phyloP scores from a whole-genome alignment of 1,284 basidiomycete species.

The Pseudozyma hubeiensis region DNA sequence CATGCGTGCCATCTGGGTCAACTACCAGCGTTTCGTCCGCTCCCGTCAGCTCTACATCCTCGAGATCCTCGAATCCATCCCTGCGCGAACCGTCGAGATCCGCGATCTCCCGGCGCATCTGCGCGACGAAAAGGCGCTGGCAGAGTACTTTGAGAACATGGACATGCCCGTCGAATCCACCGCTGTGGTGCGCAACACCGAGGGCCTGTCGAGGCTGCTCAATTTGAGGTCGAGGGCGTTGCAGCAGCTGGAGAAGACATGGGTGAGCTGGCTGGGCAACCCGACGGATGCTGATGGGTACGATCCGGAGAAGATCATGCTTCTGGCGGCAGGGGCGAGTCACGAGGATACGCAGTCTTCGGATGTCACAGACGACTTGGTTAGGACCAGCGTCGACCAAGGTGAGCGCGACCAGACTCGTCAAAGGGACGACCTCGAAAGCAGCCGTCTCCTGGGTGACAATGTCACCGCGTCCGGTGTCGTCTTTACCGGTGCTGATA shows the following conservation, averaged over 20 bases:
- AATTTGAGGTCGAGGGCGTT: slow-evolving; percentile 82
- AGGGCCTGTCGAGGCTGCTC: slow-evolving; percentile 78
- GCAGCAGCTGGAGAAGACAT: slow-evolving; percentile 80
- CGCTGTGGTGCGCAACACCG: slow-evolving; percentile 85
- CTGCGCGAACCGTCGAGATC: slow-evolving; percentile 90
- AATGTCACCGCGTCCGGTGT: not conserved
- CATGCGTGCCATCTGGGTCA: slow-evolving; percentile 85
- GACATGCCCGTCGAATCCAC: slow-evolving; percentile 81
- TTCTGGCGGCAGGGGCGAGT: slow-evolving; percentile 39
- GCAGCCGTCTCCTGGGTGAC: slow-evolving; percentile 16
- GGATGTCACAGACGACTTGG: slow-evolving; percentile 22
- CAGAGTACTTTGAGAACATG: slow-evolving; percentile 87
- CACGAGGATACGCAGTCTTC: slow-evolving; percentile 20
- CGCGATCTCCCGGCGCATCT: slow-evolving; percentile 84
- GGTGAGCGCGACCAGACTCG: not conserved
- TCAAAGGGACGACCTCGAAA: slow-evolving; percentile 14
- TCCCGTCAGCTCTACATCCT: slow-evolving; percentile 91
- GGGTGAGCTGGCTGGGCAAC: slow-evolving; percentile 92
- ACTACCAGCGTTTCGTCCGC: slow-evolving; percentile 89
- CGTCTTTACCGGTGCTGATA: slow-evolving; percentile 40
- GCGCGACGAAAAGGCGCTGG: slow-evolving; percentile 83
- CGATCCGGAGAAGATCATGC: slow-evolving; percentile 72
- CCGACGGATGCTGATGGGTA: slow-evolving; percentile 82
- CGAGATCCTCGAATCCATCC: slow-evolving; percentile 91
- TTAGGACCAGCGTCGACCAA: slow-evolving; percentile 19